Percentiles rank a stretch among this genome's conserved stretches.
Evolutionary conservation across 1,284 basidiomycete species (phyloP).

Genomic region (Coniferiporia sulphurascens): DNA sequence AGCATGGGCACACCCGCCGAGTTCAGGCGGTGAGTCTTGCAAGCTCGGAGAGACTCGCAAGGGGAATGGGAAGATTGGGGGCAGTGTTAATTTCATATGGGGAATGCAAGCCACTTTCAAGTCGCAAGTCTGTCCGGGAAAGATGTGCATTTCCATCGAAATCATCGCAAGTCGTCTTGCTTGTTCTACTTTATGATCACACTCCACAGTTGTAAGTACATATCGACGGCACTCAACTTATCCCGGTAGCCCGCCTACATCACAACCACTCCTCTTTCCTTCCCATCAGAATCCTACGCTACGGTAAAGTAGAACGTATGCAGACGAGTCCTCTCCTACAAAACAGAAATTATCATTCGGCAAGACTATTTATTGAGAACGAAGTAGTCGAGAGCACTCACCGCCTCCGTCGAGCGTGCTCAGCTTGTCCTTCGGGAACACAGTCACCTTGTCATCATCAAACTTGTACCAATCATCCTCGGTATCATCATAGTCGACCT

Average conservation of each 20-base stretch:
- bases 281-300: neutral
- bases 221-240: neutral
- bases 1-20: neutral
- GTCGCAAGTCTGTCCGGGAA: no score
- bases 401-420: slow-evolving; percentile 83
- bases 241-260: neutral
- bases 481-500: slow-evolving; percentile 36
- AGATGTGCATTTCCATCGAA: no score
- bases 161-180: no score
- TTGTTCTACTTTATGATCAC: neutral
- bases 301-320: neutral
- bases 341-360: neutral
- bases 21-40: neutral
- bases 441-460: slow-evolving; percentile 86
- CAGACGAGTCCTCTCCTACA: neutral
- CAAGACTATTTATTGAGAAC: neutral
- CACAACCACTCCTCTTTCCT: neutral
- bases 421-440: slow-evolving; percentile 81
- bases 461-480: slow-evolving; percentile 88
- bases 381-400: slow-evolving; percentile 28
- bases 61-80: neutral
- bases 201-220: neutral
- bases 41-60: neutral
- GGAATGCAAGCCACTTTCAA: no score
- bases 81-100: no score